phyloP scores from a whole-genome alignment of 345 rosid species.

The Passiflora organensis region DNA sequence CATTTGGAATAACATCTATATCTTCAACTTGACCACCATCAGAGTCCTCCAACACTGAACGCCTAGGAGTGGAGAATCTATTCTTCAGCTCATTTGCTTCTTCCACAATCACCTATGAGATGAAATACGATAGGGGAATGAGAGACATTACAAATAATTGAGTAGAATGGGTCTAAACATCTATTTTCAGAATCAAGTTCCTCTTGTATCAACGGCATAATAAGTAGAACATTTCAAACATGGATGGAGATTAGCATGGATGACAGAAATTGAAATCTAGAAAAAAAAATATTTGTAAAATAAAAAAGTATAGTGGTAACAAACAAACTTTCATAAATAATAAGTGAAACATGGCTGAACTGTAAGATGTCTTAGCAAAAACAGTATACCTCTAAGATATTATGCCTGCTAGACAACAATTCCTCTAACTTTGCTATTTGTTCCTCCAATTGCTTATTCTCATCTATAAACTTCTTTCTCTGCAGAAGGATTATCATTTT shows the following conservation, averaged over 20 bases:
- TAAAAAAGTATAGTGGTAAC: too few species aligned
- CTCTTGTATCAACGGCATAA: background rate
- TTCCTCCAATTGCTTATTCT: constrained; percentile 57
- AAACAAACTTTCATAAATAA: too few species aligned
- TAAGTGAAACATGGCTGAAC: too few species aligned
- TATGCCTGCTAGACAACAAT: constrained; percentile 63
- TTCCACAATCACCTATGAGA: constrained; percentile 62
- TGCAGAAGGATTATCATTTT: constrained; percentile 27
- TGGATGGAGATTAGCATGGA: too few species aligned
- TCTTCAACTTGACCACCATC: constrained; percentile 85
- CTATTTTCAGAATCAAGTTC: background rate
- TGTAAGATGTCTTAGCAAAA: background rate
- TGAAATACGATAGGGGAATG: background rate
- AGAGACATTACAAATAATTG: background rate
- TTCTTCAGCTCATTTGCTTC: constrained; percentile 82
- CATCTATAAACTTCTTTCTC: constrained; percentile 73
- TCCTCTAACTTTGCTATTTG: constrained; percentile 68
- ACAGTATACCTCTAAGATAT: constrained; percentile 62
- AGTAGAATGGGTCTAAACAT: too few species aligned
- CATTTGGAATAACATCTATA: constrained; percentile 88
- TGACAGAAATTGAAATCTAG: too few species aligned
- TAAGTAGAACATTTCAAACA: background rate
- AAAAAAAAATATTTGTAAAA: background rate
- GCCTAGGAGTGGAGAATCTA: constrained; percentile 68
- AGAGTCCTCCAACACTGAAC: constrained; percentile 71